These are phyloP conservation scores for Amaranthus palmeri DNA, from an alignment of 148 eudicot genomes.

Conservation along the genomic window DNA sequence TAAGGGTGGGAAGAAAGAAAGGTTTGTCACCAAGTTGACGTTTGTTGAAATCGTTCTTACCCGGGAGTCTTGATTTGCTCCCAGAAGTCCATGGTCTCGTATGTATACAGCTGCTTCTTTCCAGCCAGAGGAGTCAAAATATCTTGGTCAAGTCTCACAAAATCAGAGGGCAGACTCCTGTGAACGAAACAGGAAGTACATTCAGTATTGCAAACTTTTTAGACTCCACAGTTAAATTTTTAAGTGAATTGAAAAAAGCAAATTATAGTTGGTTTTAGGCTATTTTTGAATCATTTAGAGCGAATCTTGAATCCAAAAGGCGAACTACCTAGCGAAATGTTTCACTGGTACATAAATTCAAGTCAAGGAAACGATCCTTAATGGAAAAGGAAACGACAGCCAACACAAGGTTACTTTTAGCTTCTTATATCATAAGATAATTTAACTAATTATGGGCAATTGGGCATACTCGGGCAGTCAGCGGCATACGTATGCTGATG, in stretches of 20 bases:
- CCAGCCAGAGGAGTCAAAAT: conserved; percentile 89
- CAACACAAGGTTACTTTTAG: too few relatives aligned
- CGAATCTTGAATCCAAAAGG: too few relatives aligned
- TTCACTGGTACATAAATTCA: too few relatives aligned
- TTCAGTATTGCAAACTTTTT: conserved; percentile 15
- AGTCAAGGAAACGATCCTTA: too few relatives aligned
- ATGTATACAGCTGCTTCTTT: conserved; percentile 70
- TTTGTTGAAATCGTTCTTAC: conserved; percentile 36
- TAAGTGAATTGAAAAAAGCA: too few relatives aligned
- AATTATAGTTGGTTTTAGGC: too few relatives aligned
- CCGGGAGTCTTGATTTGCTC: conserved; percentile 96
- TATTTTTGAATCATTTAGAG: too few relatives aligned
- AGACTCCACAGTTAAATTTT: not conserved
- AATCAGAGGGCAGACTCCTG: conserved; percentile 85
- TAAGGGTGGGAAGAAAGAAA: not conserved
- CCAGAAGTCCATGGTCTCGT: conserved; percentile 87
- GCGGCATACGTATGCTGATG: not conserved
- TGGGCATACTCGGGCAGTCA: too few relatives aligned
- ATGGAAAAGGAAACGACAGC: too few relatives aligned
- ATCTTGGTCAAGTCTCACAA: conserved; percentile 91
- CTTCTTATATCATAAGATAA: too few relatives aligned
- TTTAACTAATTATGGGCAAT: too few relatives aligned
- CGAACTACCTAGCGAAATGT: too few relatives aligned
- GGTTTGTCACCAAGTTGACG: not conserved
- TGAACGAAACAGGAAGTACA: conserved; percentile 10